phyloP scores from a whole-genome alignment of 257 asterid species.

The Gardenia jasminoides region DNA sequence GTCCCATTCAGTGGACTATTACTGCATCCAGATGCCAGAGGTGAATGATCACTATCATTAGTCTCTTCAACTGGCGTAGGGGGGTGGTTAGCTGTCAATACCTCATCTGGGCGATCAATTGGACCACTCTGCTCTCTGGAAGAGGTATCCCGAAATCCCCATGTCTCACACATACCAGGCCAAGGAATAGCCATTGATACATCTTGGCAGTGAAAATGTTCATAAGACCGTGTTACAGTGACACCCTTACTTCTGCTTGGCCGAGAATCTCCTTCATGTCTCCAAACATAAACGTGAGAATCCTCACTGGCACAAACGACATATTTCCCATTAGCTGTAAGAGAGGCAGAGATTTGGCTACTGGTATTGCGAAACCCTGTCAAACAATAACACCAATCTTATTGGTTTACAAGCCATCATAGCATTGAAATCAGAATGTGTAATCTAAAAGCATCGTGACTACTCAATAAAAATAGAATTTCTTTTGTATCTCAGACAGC shows the following conservation, averaged over 20 bases:
- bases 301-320: constrained; percentile 92
- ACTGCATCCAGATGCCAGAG: constrained; percentile 47
- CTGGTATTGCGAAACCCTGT: constrained; percentile 84
- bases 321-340: constrained; percentile 79
- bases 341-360: constrained; percentile 93
- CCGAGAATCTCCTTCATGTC: constrained; percentile 77
- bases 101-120: constrained; percentile 45
- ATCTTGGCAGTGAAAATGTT: constrained; percentile 87
- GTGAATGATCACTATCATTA: constrained; percentile 50
- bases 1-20: constrained; percentile 61
- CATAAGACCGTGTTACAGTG: constrained; percentile 72
- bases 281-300: constrained; percentile 90
- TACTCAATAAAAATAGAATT: not conserved
- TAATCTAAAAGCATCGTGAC: not conserved
- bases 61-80: constrained; percentile 58
- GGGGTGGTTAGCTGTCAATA: constrained; percentile 47
- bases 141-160: constrained; percentile 41
- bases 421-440: not conserved
- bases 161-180: constrained; percentile 66
- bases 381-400: not conserved
- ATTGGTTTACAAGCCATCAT: not conserved
- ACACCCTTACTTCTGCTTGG: constrained; percentile 76
- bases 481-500: not conserved
- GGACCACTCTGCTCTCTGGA: constrained; percentile 38
- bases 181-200: constrained; percentile 93